phyloP scores from a whole-genome alignment of 2,329 filamentous ascomycete species.

The Blumeria hordei region DNA sequence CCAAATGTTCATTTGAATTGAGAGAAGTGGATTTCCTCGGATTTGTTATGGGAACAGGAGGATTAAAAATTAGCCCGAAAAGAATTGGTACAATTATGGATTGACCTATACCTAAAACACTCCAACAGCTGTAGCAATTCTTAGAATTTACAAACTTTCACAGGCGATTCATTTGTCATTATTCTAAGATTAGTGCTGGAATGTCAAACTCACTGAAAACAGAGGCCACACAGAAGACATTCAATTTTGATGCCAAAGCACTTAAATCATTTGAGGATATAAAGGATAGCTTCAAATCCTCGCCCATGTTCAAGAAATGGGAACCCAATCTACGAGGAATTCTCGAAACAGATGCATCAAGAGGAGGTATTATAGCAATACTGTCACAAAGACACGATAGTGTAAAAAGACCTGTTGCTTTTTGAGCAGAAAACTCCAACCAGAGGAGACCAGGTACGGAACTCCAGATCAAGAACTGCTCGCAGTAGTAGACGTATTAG shows the following conservation, averaged over 20 bases:
- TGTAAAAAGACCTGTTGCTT: not conserved
- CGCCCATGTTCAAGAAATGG: not conserved
- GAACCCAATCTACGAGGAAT: not conserved
- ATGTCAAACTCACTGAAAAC: not conserved
- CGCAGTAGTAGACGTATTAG: not conserved
- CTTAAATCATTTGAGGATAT: not conserved
- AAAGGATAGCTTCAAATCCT: not conserved
- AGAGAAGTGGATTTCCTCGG: not conserved
- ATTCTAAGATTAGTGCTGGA: not conserved
- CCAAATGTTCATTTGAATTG: not conserved
- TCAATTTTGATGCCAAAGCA: not conserved
- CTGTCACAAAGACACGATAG: not conserved
- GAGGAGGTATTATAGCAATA: not conserved
- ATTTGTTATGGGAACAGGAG: not conserved
- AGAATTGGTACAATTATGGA: not conserved
- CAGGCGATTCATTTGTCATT: not conserved
- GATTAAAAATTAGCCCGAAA: not conserved
- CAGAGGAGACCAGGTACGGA: not conserved
- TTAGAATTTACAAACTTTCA: conserved; percentile 1
- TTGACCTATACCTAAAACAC: not conserved
- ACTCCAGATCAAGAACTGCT: not conserved
- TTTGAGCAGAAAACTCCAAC: not conserved
- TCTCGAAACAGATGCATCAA: not conserved
- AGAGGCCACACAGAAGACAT: not conserved
- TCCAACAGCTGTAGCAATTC: conserved; percentile 1